These are phyloP conservation scores for Coriolopsis trogii DNA, from an alignment of 1,284 basidiomycete species.

Conservation along the genomic window DNA sequence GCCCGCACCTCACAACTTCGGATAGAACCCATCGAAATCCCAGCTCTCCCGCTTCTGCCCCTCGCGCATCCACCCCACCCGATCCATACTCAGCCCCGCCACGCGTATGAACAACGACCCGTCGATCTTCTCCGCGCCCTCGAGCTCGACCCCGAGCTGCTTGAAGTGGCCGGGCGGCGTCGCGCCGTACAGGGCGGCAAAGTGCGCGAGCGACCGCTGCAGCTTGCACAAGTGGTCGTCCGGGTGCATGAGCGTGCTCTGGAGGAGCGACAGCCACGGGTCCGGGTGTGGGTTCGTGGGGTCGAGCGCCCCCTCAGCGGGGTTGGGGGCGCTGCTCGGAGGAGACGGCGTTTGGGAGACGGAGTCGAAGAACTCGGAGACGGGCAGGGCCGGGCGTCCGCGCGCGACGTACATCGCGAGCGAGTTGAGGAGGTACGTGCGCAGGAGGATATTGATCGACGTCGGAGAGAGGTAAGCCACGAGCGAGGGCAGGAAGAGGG, in stretches of 20 bases:
- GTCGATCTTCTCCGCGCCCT: conserved; percentile 53
- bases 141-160: conserved; percentile 34
- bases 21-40: conserved; percentile 15
- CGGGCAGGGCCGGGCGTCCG: conserved; percentile 37
- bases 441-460: conserved; percentile 34
- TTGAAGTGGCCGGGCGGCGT: conserved; percentile 40
- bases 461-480: conserved; percentile 27
- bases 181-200: conserved; percentile 50
- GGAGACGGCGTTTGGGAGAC: conserved; percentile 21
- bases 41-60: conserved; percentile 35
- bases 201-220: conserved; percentile 60
- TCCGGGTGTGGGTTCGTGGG: conserved; percentile 42
- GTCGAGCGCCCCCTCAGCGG: conserved; percentile 38
- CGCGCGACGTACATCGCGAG: conserved; percentile 42
- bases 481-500: conserved; percentile 44
- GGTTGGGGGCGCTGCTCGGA: conserved; percentile 50
- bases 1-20: neutral
- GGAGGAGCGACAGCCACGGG: conserved; percentile 58
- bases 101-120: conserved; percentile 60
- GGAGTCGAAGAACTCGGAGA: conserved; percentile 40
- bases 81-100: conserved; percentile 51
- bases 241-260: conserved; percentile 50
- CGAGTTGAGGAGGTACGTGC: conserved; percentile 39
- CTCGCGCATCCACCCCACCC: conserved; percentile 54
- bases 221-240: conserved; percentile 68